A percentile compares a stretch with the other conserved stretches of the same genome.
phyloP scores from a whole-genome alignment of 1,284 basidiomycete species.

The Coniferiporia sulphurascens region DNA sequence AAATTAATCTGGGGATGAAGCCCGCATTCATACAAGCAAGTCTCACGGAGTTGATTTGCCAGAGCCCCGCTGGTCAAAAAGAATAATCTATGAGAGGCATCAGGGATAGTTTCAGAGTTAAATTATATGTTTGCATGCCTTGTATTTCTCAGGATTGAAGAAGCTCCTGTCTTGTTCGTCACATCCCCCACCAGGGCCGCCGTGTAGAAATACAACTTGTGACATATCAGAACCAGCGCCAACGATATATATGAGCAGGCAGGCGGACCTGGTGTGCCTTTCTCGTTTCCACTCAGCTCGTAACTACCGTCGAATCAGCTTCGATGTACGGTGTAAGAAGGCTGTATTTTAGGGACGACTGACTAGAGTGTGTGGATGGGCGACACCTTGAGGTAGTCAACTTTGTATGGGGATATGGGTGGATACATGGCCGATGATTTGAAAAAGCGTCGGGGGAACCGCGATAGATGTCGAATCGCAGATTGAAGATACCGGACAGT shows the following conservation, averaged over 20 bases:
- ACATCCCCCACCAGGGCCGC: conserved; percentile 77
- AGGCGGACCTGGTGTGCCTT: conserved; percentile 62
- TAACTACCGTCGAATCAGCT: conserved; percentile 47
- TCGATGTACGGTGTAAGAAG: not conserved
- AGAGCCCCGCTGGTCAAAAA: conserved; percentile 82
- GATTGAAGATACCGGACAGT: not conserved
- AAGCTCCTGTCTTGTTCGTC: conserved; percentile 65
- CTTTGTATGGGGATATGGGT: conserved; percentile 57
- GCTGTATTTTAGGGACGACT: conserved; percentile 27
- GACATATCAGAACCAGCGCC: not conserved
- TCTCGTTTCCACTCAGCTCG: conserved; percentile 73
- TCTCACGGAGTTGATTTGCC: conserved; percentile 82
- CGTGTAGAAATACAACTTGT: conserved; percentile 79
- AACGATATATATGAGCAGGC: conserved; percentile 20
- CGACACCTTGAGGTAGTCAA: conserved; percentile 67
- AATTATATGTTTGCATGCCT: conserved; percentile 39
- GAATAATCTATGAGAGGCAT: conserved; percentile 48
- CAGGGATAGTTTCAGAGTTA: conserved; percentile 3
- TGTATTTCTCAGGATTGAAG: conserved; percentile 83
- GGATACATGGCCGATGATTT: conserved; percentile 44
- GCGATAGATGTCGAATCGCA: not conserved
- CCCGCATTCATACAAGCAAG: not conserved
- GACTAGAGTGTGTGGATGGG: conserved; percentile 77
- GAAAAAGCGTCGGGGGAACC: not conserved
- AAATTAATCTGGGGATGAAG: not conserved